Percentiles rank a stretch among this genome's conserved stretches.
Evolutionary conservation across 192 early-diverging fungal genomes (phyloP).

Genomic region (Diversispora epigaea): DNA sequence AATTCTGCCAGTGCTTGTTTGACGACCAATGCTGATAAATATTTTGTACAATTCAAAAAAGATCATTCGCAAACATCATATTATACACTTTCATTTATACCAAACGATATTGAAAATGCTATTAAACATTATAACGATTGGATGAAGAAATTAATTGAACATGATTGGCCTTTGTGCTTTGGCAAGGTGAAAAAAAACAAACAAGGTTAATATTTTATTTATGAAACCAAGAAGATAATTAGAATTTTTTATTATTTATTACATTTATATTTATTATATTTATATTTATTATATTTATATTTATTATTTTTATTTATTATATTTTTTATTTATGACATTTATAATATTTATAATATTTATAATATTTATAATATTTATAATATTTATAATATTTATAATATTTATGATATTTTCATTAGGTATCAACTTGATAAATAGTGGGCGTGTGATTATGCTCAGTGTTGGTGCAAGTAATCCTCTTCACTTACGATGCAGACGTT

Average conservation of each 20-base stretch:
- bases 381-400: no score
- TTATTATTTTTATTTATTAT: background rate
- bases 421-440: background rate
- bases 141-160: conserved; percentile 64
- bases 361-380: no score
- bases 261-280: background rate
- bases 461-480: conserved; percentile 24
- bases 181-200: conserved; percentile 50
- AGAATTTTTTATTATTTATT: no score
- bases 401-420: background rate
- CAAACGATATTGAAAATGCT: conserved; percentile 76
- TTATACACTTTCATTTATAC: conserved; percentile 79
- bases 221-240: background rate
- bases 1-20: conserved; percentile 76
- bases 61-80: conserved; percentile 60
- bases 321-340: no score
- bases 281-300: no score
- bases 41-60: conserved; percentile 72
- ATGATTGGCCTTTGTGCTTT: conserved; percentile 89
- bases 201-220: conserved; percentile 1
- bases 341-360: no score
- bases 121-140: conserved; percentile 68
- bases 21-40: conserved; percentile 74
- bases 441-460: conserved; percentile 16
- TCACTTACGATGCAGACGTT: conserved; percentile 23